Evolutionary conservation across 2,329 filamentous ascomycete species (phyloP).

Genomic region (Dothistroma pini): DNA sequence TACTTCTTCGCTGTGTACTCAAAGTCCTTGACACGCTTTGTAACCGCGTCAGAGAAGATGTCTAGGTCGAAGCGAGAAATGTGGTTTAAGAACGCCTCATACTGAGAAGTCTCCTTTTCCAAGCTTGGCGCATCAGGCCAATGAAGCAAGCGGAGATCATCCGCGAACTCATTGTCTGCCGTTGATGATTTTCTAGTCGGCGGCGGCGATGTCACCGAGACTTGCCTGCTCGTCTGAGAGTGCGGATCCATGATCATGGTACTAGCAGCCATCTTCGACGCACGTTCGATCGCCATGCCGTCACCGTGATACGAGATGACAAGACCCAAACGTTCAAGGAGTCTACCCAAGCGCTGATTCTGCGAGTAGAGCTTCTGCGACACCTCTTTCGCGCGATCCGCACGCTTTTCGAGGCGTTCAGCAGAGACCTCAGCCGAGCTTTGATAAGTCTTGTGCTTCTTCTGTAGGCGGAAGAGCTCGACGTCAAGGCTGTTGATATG

Average conservation of each 20-base stretch:
- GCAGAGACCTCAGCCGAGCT: constrained; percentile 46
- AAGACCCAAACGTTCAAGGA: constrained; percentile 85
- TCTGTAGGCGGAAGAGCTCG: constrained; percentile 65
- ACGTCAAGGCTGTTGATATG: constrained; percentile 72
- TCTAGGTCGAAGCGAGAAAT: constrained; percentile 80
- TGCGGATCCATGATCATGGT: constrained; percentile 42
- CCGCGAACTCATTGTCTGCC: constrained; percentile 24
- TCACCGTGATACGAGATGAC: constrained; percentile 67
- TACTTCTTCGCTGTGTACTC: constrained; percentile 92
- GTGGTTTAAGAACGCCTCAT: constrained; percentile 67
- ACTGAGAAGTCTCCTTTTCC: constrained; percentile 68
- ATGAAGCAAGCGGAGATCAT: constrained; percentile 68
- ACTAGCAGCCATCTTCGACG: constrained; percentile 53
- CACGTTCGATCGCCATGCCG: constrained; percentile 70
- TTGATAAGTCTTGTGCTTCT: constrained; percentile 58
- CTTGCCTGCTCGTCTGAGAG: constrained; percentile 49
- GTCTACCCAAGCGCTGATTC: constrained; percentile 74
- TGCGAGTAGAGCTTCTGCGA: constrained; percentile 79
- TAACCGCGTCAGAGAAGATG: constrained; percentile 76
- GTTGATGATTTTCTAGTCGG: constrained; percentile 53
- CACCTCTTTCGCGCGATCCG: constrained; percentile 72
- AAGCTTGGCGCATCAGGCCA: constrained; percentile 72
- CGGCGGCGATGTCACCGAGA: constrained; percentile 54
- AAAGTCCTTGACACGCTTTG: constrained; percentile 87
- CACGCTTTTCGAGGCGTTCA: constrained; percentile 64